phyloP scores from a whole-genome alignment of 805 yeast genomes.

The Candida cerambycidarum region DNA sequence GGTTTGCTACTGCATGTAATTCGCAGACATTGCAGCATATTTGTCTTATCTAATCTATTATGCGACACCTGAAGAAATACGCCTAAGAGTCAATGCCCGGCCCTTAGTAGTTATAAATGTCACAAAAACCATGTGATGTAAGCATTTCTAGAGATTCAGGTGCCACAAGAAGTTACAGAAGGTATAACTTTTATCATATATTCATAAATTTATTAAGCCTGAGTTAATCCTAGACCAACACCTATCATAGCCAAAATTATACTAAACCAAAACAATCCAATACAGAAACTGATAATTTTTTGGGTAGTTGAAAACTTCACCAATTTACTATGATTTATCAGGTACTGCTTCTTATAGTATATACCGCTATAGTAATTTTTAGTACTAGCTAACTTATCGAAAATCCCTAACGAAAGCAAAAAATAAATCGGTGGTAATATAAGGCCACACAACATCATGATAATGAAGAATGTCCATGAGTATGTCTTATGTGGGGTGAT shows the following conservation, averaged over 20 bases:
- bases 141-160: too few species aligned
- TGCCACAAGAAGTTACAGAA: too few species aligned
- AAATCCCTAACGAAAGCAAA: conserved; percentile 32
- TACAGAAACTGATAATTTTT: conserved; percentile 27
- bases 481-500: conserved; percentile 4
- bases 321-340: conserved; percentile 8
- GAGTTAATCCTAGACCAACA: conserved; percentile 33
- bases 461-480: conserved; percentile 20
- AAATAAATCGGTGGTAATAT: conserved; percentile 41
- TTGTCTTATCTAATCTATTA: too few species aligned
- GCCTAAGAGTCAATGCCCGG: too few species aligned
- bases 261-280: conserved; percentile 36
- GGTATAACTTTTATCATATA: too few species aligned
- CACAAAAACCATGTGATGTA: too few species aligned
- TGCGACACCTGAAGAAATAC: too few species aligned
- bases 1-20: too few species aligned
- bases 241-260: conserved; percentile 40
- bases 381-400: conserved; percentile 24
- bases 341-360: conserved; percentile 15
- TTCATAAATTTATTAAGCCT: too few species aligned
- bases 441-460: conserved; percentile 32
- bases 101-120: too few species aligned
- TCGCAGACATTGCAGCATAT: too few species aligned
- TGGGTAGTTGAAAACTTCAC: conserved; percentile 24
- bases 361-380: conserved; percentile 14